Evolutionary conservation across 768 basidiomycete genomes (phyloP), one percentile per base, ranked within the genome.

Genomic region (Phlebiopsis flavidoalba): DNA sequence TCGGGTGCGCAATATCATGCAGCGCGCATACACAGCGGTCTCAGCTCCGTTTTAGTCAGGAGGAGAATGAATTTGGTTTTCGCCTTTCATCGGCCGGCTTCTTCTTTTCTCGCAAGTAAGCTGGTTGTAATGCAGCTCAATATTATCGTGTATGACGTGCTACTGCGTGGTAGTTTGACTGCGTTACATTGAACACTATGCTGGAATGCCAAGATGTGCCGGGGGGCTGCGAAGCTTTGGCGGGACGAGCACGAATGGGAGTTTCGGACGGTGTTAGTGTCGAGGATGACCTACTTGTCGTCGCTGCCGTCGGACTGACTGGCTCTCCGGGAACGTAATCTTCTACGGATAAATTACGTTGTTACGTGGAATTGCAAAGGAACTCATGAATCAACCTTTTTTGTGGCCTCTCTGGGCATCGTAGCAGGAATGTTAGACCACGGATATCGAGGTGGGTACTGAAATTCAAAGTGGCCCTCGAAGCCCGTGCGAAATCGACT

Each of bases 161-260:
- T 17, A 43, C 40, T 10, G 17, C 62, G 7, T 31, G n/a, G n/a
- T n/a, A n/a, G n/a, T n/a, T n/a, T n/a, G n/a, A n/a, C n/a, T n/a
- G n/a, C n/a, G n/a, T n/a, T n/a, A 71, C 70, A 53, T 61, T 71
- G 68, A 65, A 71, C 69, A 56, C 69, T 67, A 19, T n/a, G n/a
- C n/a, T n/a, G n/a, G n/a, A n/a, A n/a, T n/a, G n/a, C n/a, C n/a
- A n/a, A n/a, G n/a, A n/a, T 69, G 60, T 12, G 67, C 70, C 1
- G 69, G 62, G 1, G 64, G 2, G 62, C 60, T 65, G 69, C 68
- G 4, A 71, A 63, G 1, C 70, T 71, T 15, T 1, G 1, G 24
- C 7, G 6, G 8, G 15, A 2, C 26, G 22, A 40, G 7, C 2
- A 19, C 46, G 10, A 35, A 10, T n/a, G 14, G n/a, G 36, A n/a